A percentile compares a stretch with the other conserved stretches of the same genome.
Conservation (phyloP, 192 early-diverging fungal genomes). For the Geranomyces variabilis region DNA sequence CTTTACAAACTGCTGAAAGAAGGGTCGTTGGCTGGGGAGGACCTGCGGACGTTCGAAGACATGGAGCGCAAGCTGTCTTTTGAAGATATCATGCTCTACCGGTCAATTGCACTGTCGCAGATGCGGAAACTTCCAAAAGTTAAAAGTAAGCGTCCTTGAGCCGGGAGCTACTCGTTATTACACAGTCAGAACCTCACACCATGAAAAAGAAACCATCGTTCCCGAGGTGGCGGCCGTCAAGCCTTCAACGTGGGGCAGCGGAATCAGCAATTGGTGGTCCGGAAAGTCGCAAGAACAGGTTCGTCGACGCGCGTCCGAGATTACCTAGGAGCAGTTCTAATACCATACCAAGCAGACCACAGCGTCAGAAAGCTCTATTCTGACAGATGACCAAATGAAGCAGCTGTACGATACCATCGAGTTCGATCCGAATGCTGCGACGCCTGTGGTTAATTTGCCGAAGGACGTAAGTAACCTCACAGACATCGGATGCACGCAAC, state of each 20-base stretch:
- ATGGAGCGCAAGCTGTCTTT: constrained; percentile 81
- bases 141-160: background rate
- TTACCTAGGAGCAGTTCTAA: too few species aligned
- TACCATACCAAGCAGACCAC: background rate
- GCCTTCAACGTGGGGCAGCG: constrained; percentile 51
- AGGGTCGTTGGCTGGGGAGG: constrained; percentile 36
- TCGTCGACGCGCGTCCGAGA: background rate
- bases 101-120: constrained; percentile 72
- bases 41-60: constrained; percentile 50
- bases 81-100: constrained; percentile 88
- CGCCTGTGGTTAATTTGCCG: constrained; percentile 60
- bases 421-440: constrained; percentile 77
- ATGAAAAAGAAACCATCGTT: background rate
- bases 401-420: constrained; percentile 94
- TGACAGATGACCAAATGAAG: constrained; percentile 79
- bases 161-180: too few species aligned
- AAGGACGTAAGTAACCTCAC: constrained; percentile 52
- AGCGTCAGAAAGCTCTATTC: background rate
- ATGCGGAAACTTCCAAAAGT: constrained; percentile 53
- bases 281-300: constrained; percentile 26
- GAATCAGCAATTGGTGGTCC: constrained; percentile 47
- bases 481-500: too few species aligned
- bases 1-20: constrained; percentile 69
- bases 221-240: constrained; percentile 40
- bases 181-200: too few species aligned